These are phyloP conservation scores for Fusarium sacchari DNA, from an alignment of 2,329 filamentous ascomycete genomes.

Conservation along the genomic window DNA sequence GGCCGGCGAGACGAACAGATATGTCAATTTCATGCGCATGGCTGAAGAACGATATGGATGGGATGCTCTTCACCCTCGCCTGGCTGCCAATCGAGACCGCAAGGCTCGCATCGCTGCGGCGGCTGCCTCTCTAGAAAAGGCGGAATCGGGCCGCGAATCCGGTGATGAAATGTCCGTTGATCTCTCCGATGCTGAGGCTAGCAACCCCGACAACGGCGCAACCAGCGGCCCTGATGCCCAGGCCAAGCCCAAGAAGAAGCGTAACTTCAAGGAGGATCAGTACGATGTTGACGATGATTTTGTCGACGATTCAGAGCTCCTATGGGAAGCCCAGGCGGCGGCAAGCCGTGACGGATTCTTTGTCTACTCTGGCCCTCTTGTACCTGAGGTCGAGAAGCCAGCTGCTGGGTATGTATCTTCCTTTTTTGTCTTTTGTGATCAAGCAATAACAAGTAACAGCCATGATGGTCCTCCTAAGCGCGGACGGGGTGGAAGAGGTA, in stretches of 20 bases:
- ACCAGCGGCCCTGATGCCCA: constrained; percentile 69
- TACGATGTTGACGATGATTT: constrained; percentile 87
- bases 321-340: constrained; percentile 95
- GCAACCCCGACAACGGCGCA: constrained; percentile 85
- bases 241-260: constrained; percentile 79
- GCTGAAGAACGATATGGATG: constrained; percentile 95
- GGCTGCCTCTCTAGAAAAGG: constrained; percentile 84
- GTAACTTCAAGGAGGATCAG: constrained; percentile 82
- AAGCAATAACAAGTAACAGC: constrained; percentile 59
- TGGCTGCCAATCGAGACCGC: constrained; percentile 88
- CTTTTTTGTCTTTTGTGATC: neutral
- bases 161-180: constrained; percentile 88
- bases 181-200: constrained; percentile 77
- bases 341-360: constrained; percentile 97
- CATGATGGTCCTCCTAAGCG: constrained; percentile 79
- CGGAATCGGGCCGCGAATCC: constrained; percentile 73
- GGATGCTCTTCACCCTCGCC: constrained; percentile 89
- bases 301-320: constrained; percentile 90
- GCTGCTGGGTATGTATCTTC: constrained; percentile 59
- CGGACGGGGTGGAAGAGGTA: constrained; percentile 63
- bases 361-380: constrained; percentile 92
- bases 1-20: constrained; percentile 81
- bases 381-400: constrained; percentile 85
- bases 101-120: constrained; percentile 89
- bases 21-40: constrained; percentile 93